Percentiles rank a stretch among this genome's conserved stretches.
phyloP scores from a whole-genome alignment of 345 rosid genomes.

The Salix udensis region DNA sequence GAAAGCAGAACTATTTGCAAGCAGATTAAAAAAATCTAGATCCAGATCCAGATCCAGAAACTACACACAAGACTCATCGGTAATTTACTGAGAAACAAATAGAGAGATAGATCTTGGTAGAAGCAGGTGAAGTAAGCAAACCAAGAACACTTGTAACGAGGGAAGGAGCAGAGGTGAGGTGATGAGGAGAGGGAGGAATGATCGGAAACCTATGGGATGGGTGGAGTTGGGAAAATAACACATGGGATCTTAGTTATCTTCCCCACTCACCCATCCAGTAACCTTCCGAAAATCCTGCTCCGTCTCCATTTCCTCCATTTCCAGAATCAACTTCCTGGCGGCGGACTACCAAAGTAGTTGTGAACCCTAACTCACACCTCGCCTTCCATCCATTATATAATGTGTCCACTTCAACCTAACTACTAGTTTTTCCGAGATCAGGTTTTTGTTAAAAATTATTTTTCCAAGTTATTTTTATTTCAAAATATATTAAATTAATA shows the following conservation, averaged over 20 bases:
- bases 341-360: background rate
- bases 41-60: background rate
- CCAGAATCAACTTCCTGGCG: background rate
- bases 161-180: background rate
- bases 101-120: background rate
- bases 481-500: no score
- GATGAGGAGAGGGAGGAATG: slow-evolving; percentile 32
- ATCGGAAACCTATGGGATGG: slow-evolving; percentile 33
- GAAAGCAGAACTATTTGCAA: no score
- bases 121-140: background rate
- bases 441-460: no score
- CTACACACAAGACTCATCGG: background rate
- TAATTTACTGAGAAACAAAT: no score
- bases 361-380: background rate
- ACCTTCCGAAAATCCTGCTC: slow-evolving; percentile 30
- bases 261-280: slow-evolving; percentile 29
- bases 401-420: background rate
- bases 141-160: no score
- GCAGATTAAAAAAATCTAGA: background rate
- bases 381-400: background rate
- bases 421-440: no score
- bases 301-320: slow-evolving; percentile 21
- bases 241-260: background rate
- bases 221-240: slow-evolving; percentile 31
- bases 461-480: no score